Percentiles rank a stretch among this genome's conserved stretches.
These are phyloP conservation scores for Aspergillus nanangensis DNA, from an alignment of 495 filamentous ascomycete species.

Conservation along the genomic window DNA sequence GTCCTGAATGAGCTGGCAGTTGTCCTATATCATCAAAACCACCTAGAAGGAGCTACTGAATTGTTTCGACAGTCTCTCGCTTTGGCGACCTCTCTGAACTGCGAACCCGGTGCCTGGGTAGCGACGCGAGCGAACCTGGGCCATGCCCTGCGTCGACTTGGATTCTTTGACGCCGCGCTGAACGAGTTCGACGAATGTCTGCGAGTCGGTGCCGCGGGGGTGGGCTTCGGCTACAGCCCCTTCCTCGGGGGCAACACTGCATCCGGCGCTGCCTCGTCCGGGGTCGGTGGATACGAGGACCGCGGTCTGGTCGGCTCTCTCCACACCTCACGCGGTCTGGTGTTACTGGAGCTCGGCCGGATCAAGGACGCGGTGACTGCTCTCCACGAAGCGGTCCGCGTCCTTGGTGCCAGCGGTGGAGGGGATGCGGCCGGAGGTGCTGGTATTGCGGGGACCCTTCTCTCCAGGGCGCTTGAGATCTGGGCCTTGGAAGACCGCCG, in stretches of 20 bases:
- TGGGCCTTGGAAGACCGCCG: constrained; percentile 44
- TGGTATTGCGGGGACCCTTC: constrained; percentile 67
- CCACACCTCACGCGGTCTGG: constrained; percentile 54
- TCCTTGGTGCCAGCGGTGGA: constrained; percentile 45
- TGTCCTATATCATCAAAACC: constrained; percentile 87
- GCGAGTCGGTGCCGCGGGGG: constrained; percentile 67
- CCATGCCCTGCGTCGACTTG: constrained; percentile 74
- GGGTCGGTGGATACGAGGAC: constrained; percentile 45
- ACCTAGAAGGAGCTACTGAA: constrained; percentile 63
- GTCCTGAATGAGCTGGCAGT: constrained; percentile 95
- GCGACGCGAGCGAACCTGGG: constrained; percentile 84
- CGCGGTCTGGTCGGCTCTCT: constrained; percentile 41
- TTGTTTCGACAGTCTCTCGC: constrained; percentile 71
- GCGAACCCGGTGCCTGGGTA: constrained; percentile 79
- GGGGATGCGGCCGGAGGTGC: constrained; percentile 59
- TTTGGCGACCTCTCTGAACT: constrained; percentile 74
- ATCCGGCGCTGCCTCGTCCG: constrained; percentile 28
- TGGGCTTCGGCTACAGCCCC: constrained; percentile 44
- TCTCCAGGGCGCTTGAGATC: constrained; percentile 70
- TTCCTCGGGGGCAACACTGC: constrained; percentile 36
- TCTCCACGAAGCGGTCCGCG: constrained; percentile 66
- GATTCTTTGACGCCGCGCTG: constrained; percentile 67
- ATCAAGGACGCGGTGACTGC: constrained; percentile 63
- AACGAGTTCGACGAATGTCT: constrained; percentile 78
- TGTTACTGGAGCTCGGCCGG: constrained; percentile 63